These are phyloP conservation scores for Elaeis oleifera DNA, from an alignment of 202 grass and related monocot genomes.

Conservation along the genomic window DNA sequence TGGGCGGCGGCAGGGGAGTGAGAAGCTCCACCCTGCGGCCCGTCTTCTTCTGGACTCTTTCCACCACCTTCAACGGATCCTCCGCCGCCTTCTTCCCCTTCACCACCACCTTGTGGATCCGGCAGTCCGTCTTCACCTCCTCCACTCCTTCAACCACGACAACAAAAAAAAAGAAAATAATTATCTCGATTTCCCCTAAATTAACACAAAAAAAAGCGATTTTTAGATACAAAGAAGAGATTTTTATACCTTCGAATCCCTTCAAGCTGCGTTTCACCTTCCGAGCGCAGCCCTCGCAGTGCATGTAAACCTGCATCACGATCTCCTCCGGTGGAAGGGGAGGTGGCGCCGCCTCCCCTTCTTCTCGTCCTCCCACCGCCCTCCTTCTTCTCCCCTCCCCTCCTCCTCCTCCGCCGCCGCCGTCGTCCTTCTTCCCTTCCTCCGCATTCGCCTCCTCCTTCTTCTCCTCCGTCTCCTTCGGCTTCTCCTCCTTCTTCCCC, in stretches of 20 bases:
- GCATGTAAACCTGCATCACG: slow-evolving; percentile 64
- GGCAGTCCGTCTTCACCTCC: slow-evolving; percentile 52
- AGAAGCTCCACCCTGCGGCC: slow-evolving; percentile 76
- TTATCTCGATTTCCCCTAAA: neutral
- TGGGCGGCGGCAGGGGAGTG: slow-evolving; percentile 37
- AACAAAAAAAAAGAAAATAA: neutral
- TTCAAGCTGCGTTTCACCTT: slow-evolving; percentile 53
- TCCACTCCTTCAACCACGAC: slow-evolving; percentile 45
- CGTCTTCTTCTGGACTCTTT: slow-evolving; percentile 67
- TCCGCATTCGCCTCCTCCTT: no score
- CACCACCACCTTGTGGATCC: slow-evolving; percentile 58
- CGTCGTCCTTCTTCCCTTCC: neutral
- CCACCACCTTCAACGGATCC: slow-evolving; percentile 76
- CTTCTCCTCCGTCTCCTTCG: slow-evolving; percentile 15
- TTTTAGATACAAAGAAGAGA: neutral
- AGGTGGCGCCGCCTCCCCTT: slow-evolving; percentile 5
- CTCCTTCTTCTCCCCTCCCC: slow-evolving; percentile 6
- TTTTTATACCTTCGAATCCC: slow-evolving; percentile 45
- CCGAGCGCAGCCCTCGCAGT: slow-evolving; percentile 69
- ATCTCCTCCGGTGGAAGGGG: slow-evolving; percentile 43
- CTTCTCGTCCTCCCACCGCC: neutral
- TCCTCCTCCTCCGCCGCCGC: neutral
- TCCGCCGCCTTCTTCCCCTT: slow-evolving; percentile 70
- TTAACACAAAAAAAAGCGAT: neutral
- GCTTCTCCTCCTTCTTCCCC: slow-evolving; percentile 23